A percentile compares a stretch with the other conserved stretches of the same genome.
These are phyloP conservation scores for Oropetium thomaeum DNA, from an alignment of 176 grass and related monocot species.

Conservation along the genomic window DNA sequence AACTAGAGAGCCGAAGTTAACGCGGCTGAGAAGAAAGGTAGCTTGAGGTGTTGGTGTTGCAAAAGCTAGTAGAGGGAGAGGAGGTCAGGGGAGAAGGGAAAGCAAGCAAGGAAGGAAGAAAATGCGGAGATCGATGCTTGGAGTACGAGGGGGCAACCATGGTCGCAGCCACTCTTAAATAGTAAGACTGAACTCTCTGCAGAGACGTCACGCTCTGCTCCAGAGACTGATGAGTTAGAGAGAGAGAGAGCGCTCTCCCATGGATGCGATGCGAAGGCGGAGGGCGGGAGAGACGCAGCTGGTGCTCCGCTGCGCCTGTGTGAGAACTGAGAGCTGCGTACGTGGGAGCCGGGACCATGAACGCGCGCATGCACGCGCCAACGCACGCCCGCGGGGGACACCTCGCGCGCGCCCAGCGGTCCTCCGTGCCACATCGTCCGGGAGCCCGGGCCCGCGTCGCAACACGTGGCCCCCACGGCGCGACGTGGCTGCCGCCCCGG, in stretches of 20 bases:
- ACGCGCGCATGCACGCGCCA: constrained; percentile 32
- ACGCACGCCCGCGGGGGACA: constrained; percentile 39
- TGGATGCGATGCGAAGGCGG: background rate
- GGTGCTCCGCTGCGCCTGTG: no score
- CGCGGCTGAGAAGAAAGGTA: background rate
- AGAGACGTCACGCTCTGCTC: background rate
- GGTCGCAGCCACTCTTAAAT: constrained; percentile 38
- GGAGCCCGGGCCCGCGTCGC: background rate
- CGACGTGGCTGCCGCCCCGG: constrained; percentile 17
- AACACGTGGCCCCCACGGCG: constrained; percentile 45
- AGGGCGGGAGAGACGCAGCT: background rate
- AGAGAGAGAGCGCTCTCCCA: background rate
- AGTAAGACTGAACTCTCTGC: constrained; percentile 23
- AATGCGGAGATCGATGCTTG: background rate
- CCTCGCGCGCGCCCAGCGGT: constrained; percentile 19
- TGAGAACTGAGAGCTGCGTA: constrained; percentile 8
- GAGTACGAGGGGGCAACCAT: background rate
- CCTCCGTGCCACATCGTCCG: constrained; percentile 29
- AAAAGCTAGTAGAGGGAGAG: background rate
- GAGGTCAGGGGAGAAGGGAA: background rate
- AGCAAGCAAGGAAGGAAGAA: background rate
- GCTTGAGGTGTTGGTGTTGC: background rate
- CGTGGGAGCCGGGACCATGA: constrained; percentile 33
- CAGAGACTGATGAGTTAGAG: background rate
- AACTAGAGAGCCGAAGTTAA: no score